These are phyloP conservation scores for Penicillium paxilli DNA, from an alignment of 495 filamentous ascomycete genomes.

Conservation along the genomic window DNA sequence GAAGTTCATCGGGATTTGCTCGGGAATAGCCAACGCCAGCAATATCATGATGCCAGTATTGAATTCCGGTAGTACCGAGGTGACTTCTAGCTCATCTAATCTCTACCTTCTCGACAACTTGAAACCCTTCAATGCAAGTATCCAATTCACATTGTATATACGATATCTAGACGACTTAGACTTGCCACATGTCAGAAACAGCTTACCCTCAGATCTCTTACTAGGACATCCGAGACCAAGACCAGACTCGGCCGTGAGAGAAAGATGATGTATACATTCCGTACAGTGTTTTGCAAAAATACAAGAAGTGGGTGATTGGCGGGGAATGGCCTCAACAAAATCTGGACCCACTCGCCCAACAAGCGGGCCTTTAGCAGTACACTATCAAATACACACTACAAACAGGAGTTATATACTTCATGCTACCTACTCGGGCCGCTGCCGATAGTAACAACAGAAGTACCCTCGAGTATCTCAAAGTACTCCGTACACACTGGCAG, in stretches of 20 bases:
- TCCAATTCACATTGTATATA: too few species aligned
- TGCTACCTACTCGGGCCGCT: background rate
- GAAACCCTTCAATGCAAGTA: too few species aligned
- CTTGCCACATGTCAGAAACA: background rate
- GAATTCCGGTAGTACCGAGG: too few species aligned
- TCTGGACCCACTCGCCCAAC: slow-evolving; percentile 20
- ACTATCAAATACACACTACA: too few species aligned
- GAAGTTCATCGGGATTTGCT: too few species aligned
- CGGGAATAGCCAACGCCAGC: too few species aligned
- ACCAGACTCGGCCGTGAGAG: background rate
- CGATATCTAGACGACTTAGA: too few species aligned
- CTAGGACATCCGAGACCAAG: background rate
- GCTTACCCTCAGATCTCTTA: background rate
- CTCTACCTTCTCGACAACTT: too few species aligned
- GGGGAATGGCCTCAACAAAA: slow-evolving; percentile 23
- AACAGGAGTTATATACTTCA: too few species aligned
- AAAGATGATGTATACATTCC: background rate
- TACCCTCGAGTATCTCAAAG: background rate
- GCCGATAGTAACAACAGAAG: background rate
- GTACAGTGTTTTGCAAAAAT: slow-evolving; percentile 14
- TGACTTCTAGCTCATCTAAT: too few species aligned
- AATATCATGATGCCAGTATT: too few species aligned
- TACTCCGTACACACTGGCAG: background rate
- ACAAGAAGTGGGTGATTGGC: slow-evolving; percentile 13
- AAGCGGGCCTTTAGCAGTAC: slow-evolving; percentile 5